Conservation (phyloP, 1,284 basidiomycete genomes). For the Trichosporon coremiiforme region DNA sequence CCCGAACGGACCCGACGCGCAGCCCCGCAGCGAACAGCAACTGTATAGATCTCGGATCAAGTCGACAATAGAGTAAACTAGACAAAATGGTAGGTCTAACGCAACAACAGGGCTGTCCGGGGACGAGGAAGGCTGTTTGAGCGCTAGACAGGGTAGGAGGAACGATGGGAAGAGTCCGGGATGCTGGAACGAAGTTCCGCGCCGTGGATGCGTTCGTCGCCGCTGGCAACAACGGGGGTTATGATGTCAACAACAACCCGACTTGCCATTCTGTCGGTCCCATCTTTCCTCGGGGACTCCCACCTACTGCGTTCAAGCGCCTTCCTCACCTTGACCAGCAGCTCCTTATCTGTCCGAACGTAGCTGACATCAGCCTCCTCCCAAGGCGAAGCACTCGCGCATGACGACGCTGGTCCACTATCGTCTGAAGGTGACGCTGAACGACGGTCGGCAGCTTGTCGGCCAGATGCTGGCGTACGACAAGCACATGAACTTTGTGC, state of each 20-base stretch:
- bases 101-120: background rate
- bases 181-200: background rate
- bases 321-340: background rate
- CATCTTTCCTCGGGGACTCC: no score
- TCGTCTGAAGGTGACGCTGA: constrained; percentile 94
- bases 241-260: background rate
- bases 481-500: constrained; percentile 98
- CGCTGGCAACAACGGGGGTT: background rate
- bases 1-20: background rate
- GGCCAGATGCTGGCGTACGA: constrained; percentile 99
- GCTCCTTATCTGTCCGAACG: background rate
- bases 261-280: no score
- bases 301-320: no score
- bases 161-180: background rate
- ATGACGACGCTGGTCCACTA: constrained; percentile 98
- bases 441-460: constrained; percentile 92
- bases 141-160: background rate
- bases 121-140: background rate
- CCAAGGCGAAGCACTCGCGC: constrained; percentile 95
- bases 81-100: background rate
- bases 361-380: constrained; percentile 49
- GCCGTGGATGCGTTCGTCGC: background rate
- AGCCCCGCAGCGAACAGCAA: background rate
- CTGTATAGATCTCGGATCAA: background rate
- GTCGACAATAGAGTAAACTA: background rate